These are phyloP conservation scores for Diutina scorzettiae DNA, from an alignment of 1,139 yeast species.

Conservation along the genomic window DNA sequence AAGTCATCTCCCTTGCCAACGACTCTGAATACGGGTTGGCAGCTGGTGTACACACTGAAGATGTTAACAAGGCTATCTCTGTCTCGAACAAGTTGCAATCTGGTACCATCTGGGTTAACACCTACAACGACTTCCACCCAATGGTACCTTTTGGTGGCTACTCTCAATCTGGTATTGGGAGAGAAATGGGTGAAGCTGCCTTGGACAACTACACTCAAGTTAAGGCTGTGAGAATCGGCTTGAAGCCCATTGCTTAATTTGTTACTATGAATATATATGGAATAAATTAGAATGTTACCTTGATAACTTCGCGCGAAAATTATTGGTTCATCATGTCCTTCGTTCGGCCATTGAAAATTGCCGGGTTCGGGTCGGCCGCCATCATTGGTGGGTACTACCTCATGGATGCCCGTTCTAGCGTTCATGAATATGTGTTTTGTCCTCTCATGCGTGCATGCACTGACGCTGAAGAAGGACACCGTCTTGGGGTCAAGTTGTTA, in stretches of 20 bases:
- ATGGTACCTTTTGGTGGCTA: constrained; percentile 81
- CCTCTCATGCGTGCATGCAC: constrained; percentile 64
- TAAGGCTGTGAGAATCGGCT: constrained; percentile 60
- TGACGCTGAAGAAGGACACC: constrained; percentile 79
- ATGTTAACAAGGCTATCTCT: constrained; percentile 21
- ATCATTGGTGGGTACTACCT: constrained; percentile 23
- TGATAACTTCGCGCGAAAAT: background rate
- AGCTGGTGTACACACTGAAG: constrained; percentile 68
- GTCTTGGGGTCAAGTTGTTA: constrained; percentile 57
- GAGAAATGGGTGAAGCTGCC: constrained; percentile 84
- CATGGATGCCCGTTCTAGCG: constrained; percentile 69
- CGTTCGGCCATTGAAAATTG: background rate
- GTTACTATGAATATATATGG: background rate
- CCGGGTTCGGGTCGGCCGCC: background rate
- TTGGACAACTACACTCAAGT: constrained; percentile 72
- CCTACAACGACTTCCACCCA: constrained; percentile 76
- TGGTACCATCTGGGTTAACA: constrained; percentile 79
- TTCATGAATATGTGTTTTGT: constrained; percentile 70
- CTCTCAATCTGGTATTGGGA: constrained; percentile 82
- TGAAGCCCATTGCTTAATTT: constrained; percentile 7
- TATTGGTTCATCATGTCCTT: background rate
- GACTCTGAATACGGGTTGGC: constrained; percentile 73
- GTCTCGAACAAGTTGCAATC: constrained; percentile 62
- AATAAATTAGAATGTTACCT: background rate
- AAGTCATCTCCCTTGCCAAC: constrained; percentile 59